These are phyloP conservation scores for Hypoxylon sp. DNA, from an alignment of 2,329 filamentous ascomycete species.

Conservation along the genomic window DNA sequence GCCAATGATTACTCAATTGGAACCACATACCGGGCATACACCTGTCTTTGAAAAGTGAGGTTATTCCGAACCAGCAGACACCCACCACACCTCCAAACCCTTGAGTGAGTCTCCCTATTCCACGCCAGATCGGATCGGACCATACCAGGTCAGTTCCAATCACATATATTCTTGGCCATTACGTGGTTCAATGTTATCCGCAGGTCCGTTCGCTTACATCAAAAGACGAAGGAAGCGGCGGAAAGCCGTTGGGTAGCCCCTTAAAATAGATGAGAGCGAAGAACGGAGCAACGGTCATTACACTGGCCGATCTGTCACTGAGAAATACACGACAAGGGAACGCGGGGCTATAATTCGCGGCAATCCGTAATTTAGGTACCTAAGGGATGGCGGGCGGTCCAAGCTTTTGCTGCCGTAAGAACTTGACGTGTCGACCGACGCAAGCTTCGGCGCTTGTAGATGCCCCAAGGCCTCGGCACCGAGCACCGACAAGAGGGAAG, in stretches of 20 bases:
- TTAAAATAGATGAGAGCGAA: conserved; percentile 1
- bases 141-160: neutral
- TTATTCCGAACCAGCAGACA: neutral
- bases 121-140: no score
- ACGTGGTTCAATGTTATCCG: neutral
- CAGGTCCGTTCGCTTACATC: neutral
- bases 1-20: neutral
- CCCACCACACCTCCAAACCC: neutral
- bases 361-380: conserved; percentile 5
- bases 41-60: neutral
- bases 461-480: conserved; percentile 16
- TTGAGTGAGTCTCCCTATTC: neutral
- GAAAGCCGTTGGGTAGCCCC: neutral
- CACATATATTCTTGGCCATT: conserved; percentile 1
- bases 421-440: conserved; percentile 37
- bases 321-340: neutral
- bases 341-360: neutral
- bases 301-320: conserved; percentile 17
- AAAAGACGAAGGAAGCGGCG: neutral
- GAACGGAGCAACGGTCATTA: conserved; percentile 33
- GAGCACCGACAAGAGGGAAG: neutral
- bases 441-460: conserved; percentile 30
- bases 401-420: conserved; percentile 18
- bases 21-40: neutral
- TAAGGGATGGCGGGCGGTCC: conserved; percentile 4